phyloP scores from a whole-genome alignment of 257 asterid species.

The Ballota nigra region DNA sequence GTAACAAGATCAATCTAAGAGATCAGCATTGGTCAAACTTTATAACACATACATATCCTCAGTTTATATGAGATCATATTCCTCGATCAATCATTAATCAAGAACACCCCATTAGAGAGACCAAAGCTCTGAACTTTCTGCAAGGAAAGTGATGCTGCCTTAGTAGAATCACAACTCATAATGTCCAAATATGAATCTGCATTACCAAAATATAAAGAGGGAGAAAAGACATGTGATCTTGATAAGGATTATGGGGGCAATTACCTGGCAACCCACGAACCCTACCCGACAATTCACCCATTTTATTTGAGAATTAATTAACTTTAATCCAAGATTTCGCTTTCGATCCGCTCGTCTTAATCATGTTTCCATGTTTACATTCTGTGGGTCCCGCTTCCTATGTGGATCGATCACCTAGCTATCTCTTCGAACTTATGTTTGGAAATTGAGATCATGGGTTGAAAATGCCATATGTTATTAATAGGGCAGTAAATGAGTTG shows the following conservation, averaged over 20 bases:
- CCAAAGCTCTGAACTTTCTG: slow-evolving; percentile 29
- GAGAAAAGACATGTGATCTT: slow-evolving; percentile 33
- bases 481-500: too few relatives aligned
- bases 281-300: slow-evolving; percentile 3
- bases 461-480: too few relatives aligned
- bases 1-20: slow-evolving; percentile 11
- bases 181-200: slow-evolving; percentile 18
- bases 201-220: slow-evolving; percentile 16
- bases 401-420: background rate
- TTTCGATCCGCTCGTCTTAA: slow-evolving; percentile 26
- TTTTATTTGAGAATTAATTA: background rate
- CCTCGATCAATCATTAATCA: slow-evolving; percentile 11
- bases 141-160: slow-evolving; percentile 32
- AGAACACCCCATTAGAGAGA: slow-evolving; percentile 33
- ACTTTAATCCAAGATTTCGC: slow-evolving; percentile 29
- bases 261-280: slow-evolving; percentile 20
- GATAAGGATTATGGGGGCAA: slow-evolving; percentile 45
- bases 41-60: background rate
- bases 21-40: slow-evolving; percentile 18
- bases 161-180: too few relatives aligned
- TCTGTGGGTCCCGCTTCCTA: background rate
- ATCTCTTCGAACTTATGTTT: background rate
- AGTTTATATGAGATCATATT: slow-evolving; percentile 2
- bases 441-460: too few relatives aligned
- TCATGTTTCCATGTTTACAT: slow-evolving; percentile 19